Conservation (phyloP, 805 yeast species). For the Candida dajiaensis region DNA sequence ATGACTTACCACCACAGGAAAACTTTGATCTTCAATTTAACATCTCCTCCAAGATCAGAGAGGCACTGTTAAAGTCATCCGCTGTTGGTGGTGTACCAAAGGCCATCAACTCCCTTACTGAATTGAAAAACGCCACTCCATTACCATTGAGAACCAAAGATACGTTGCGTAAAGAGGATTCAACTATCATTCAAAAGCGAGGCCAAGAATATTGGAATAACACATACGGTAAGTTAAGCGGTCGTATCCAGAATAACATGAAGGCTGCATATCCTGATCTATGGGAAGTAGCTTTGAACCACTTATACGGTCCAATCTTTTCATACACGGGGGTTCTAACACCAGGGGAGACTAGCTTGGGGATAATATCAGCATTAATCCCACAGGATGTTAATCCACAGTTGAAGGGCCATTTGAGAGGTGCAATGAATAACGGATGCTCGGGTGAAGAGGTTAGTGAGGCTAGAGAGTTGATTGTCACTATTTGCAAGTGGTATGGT, state of each 20-base stretch:
- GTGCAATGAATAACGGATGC: constrained; percentile 78
- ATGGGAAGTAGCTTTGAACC: constrained; percentile 63
- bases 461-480: constrained; percentile 55
- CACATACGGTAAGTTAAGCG: constrained; percentile 70
- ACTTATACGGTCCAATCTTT: constrained; percentile 74
- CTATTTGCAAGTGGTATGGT: constrained; percentile 71
- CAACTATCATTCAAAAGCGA: constrained; percentile 26
- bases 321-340: constrained; percentile 58
- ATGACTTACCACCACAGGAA: background rate
- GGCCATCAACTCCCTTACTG: constrained; percentile 71
- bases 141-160: constrained; percentile 30
- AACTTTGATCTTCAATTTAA: constrained; percentile 17
- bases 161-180: constrained; percentile 26
- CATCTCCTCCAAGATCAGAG: constrained; percentile 57
- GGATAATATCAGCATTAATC: constrained; percentile 71
- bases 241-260: constrained; percentile 63
- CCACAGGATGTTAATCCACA: constrained; percentile 96
- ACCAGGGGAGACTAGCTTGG: constrained; percentile 68
- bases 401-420: constrained; percentile 82
- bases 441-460: constrained; percentile 55
- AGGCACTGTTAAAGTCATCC: constrained; percentile 68
- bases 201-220: constrained; percentile 69
- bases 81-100: constrained; percentile 84
- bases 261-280: constrained; percentile 77
- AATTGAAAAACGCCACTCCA: constrained; percentile 64